Base-by-base conservation (phyloP, 176 grass and related monocot genomes). In the Olyra latifolia region DNA sequence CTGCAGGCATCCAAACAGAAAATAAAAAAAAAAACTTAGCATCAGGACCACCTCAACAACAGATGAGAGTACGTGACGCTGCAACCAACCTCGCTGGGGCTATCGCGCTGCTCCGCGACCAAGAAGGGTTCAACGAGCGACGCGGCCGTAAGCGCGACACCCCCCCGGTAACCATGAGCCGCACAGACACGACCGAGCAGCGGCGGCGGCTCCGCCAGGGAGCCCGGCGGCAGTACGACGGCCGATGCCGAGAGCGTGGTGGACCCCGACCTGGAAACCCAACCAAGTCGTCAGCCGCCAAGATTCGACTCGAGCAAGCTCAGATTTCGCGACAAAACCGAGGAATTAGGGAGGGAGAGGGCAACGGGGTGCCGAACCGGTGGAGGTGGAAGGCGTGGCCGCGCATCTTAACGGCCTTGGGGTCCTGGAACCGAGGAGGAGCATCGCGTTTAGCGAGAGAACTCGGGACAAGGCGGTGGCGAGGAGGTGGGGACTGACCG, bases 341-440 rank as follows among this genome's bases (percentile, higher is more conserved):
- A 25, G 12, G 47, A 24, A 74, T 62, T 14, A 2, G 45, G 49
- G 35, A 17, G 14, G 7, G 49, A 14, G 53, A 3, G 28, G 25
- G 27, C 22, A 76, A 6, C 12, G 55, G 55, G 35, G 23, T 1
- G 41, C 41, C 74, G 77, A 72, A 98, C 95, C 91, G 87, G 72
- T 94, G 87, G 40, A 92, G 86, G 76, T 98, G 90, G 88, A 98
- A 98, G 74, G 95, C 92, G 80, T 89, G 95, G 56, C 78, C 69
- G 75, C 83, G 90, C 90, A 94, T 98, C 92, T 98, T 98, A 64
- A 98, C 80, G 57, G 85, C 85, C 90, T 98, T 94, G 20, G 95
- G 95, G 63, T 98, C 95, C 95, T 98, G 80, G 25, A 81, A 56
- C 73, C 12, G 15, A 38, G 42, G 48, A 74, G 44, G 35, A 38